Percentiles rank a stretch among this genome's conserved stretches.
phyloP scores from a whole-genome alignment of 106 monocot genomes.

The Ottelia alismoides region DNA sequence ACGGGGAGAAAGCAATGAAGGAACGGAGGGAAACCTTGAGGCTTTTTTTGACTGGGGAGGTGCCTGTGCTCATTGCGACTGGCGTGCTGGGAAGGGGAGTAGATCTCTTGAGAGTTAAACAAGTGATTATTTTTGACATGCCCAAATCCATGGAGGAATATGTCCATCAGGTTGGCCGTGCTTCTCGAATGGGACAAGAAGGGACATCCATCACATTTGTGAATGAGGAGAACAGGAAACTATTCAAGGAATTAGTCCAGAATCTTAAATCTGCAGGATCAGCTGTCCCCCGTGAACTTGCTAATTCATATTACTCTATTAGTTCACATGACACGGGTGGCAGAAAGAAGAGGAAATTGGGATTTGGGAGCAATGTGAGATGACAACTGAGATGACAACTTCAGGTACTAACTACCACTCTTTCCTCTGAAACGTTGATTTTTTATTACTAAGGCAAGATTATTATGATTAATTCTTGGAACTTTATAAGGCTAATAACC shows the following conservation, averaged over 20 bases:
- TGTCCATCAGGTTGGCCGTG: constrained; percentile 80
- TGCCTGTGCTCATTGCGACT: constrained; percentile 63
- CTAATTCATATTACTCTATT: constrained; percentile 25
- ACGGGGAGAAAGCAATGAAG: constrained; percentile 83
- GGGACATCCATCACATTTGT: constrained; percentile 61
- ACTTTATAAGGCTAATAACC: no score
- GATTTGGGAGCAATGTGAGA: no score
- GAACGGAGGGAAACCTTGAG: constrained; percentile 76
- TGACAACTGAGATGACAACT: no score
- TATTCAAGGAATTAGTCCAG: constrained; percentile 58
- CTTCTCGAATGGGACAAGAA: constrained; percentile 76
- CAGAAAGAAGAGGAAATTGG: constrained; percentile 38
- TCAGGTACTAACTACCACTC: no score
- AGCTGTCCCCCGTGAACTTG: constrained; percentile 58
- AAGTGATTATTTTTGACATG: constrained; percentile 87
- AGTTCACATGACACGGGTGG: constrained; percentile 4
- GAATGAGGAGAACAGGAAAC: constrained; percentile 63
- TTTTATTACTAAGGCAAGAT: no score
- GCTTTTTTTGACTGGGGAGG: constrained; percentile 63
- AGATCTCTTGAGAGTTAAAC: constrained; percentile 54
- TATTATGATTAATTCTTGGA: no score
- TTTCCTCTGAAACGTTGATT: no score
- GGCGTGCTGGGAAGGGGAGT: constrained; percentile 75
- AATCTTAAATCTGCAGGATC: constrained; percentile 50
- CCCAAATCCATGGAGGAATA: constrained; percentile 74